A percentile compares a stretch with the other conserved stretches of the same genome.
Evolutionary conservation across 768 basidiomycete genomes (phyloP).

Genomic region (Amanita thiersii): DNA sequence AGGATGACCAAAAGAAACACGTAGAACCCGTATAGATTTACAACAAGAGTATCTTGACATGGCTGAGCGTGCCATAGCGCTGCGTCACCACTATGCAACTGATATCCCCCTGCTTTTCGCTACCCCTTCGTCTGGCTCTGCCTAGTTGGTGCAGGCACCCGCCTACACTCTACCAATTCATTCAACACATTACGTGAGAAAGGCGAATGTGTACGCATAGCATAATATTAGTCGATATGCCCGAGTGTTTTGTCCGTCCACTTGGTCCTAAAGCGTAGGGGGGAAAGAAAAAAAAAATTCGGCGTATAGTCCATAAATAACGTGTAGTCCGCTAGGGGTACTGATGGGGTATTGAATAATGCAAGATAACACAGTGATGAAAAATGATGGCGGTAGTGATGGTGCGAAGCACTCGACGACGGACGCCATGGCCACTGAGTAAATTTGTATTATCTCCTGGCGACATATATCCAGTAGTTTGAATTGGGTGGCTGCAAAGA

Average conservation of each 20-base stretch:
- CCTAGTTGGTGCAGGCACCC: neutral
- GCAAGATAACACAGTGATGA: neutral
- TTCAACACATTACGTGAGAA: neutral
- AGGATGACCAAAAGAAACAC: neutral
- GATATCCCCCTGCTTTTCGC: neutral
- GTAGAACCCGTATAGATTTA: neutral
- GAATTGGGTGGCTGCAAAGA: constrained; percentile 29
- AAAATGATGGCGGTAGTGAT: neutral
- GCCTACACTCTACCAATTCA: neutral
- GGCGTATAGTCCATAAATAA: neutral
- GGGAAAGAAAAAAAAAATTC: too few relatives aligned
- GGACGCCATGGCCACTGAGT: neutral
- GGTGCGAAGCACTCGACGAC: neutral
- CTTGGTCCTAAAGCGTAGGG: neutral
- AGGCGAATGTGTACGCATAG: neutral
- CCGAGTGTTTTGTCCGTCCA: too few relatives aligned
- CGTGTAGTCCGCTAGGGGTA: neutral
- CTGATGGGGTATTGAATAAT: neutral
- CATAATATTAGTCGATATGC: neutral
- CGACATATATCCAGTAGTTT: constrained; percentile 39
- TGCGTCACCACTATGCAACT: neutral
- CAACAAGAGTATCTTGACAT: neutral
- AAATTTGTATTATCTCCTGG: constrained; percentile 26
- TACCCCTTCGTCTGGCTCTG: neutral
- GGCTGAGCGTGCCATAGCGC: neutral